Base-by-base conservation (phyloP, 352 stramenopile species). In the Phytophthora pseudosyringae region DNA sequence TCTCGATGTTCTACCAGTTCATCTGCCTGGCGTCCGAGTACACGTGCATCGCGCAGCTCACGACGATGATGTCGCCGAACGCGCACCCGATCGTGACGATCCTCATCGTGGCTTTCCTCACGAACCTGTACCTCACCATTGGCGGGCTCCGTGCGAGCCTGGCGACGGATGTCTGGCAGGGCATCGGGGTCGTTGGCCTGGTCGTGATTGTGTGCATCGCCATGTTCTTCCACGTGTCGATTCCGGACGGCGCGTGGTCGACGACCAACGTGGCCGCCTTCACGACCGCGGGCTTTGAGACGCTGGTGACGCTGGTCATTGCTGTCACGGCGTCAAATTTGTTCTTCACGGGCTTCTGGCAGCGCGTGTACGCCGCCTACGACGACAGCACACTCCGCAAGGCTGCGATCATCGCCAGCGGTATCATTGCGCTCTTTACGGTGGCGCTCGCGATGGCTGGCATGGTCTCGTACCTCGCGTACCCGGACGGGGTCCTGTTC, bases 261-360 rank as follows among this genome's bases (percentile, higher is more conserved):
- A 46, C 29, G 2, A 86, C 78, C 1, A 77, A 89, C 29, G 66
- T 93, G 8, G 82, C 77, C 13, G 81, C 81, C 12, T 90, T 93
- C 59, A 91, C 82, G 1, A 71, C 55, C 11, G 47, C 29, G 3
- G 85, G 85, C 39, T 93, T 93, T 47, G 82, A 93, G 67, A 80
- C 82, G 15, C 62, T 93, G 2, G 76, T 93, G 46, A 93, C 85
- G 38, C 72, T 93, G 5, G 71, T 77, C 10, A 89, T 93, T 51
- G 84, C 85, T 13, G 63, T 91, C 4, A 78, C 71, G 9, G 72
- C 82, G 12, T 78, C 82, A 13, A 91, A 88, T 47, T 59, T 93
- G 13, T 93, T 93, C 67, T 89, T 91, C 69, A 91, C 85, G 51
- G 85, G 81, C 52, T 93, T 86, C 54, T 93, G 85, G 85, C 85